Base-by-base conservation (phyloP, 805 yeast genomes). In the Candida manassasensis region DNA sequence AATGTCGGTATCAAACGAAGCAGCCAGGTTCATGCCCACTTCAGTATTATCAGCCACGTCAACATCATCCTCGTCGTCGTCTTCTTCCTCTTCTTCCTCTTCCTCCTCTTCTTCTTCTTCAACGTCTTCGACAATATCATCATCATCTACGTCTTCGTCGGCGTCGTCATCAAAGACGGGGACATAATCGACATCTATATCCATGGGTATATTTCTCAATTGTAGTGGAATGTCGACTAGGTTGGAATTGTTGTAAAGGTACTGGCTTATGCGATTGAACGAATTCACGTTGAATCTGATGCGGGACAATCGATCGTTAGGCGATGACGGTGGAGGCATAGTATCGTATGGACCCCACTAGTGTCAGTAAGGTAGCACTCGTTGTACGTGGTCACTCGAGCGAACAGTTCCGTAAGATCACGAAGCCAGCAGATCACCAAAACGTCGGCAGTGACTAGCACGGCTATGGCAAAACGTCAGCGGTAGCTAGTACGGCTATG, bases 251-350 rank as follows among this genome's bases (percentile, higher is more conserved):
- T 29, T n/a, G 13, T 24, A 8, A 27, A 35, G 25, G 19, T 21
- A 11, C 8, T 18, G 21, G 12, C 21, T 15, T 9, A 29, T 29
- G 4, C 16, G 22, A 24, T 29, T 29, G 5, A 32, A 27, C 11
- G 39, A 27, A 21, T 31, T 35, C 6, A 35, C 27, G 10, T 35
- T 22, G 14, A 35, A 38, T 35, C 39, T 25, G 3, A 19, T 28
- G 13, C 21, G 16, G 10, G 30, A 35, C 19, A 24, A 22, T 9
- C 19, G 29, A 24, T 36, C 31, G 13, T 35, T 24, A 7, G 43
- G 43, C 5, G 40, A 36, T 8, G 43, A 29, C n/a, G 40, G 43
- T 17, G 43, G 43, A 13, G 43, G 43, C 43, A 40, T 40, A 11
- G 12, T 6, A 24, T 11, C n/a, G n/a, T n/a, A n/a, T n/a, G n/a